A percentile compares a stretch with the other conserved stretches of the same genome.
Evolutionary conservation across 768 basidiomycete species (phyloP).

Genomic region (Mycena belliarum): DNA sequence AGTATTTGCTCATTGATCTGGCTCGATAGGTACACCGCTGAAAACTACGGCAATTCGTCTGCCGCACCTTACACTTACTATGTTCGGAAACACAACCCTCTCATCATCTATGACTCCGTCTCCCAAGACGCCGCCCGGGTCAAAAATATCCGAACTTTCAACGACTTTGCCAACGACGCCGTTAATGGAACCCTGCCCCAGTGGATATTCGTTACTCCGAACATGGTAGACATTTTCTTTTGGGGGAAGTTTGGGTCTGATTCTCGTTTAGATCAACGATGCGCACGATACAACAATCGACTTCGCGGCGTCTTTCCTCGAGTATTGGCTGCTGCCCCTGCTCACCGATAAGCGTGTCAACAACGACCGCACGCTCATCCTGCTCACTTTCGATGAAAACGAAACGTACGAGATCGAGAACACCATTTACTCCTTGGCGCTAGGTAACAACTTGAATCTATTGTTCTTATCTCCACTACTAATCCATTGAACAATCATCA

Average conservation of each 20-base stretch:
- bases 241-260: not conserved
- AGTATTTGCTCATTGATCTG: not conserved
- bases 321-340: not conserved
- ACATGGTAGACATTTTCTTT: slow-evolving; percentile 32
- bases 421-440: slow-evolving; percentile 43
- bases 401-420: slow-evolving; percentile 44
- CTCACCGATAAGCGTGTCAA: not conserved
- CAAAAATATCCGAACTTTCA: slow-evolving; percentile 58
- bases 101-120: slow-evolving; percentile 53
- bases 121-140: slow-evolving; percentile 42
- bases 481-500: not conserved
- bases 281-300: slow-evolving; percentile 60
- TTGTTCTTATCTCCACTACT: not conserved
- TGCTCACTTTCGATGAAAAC: slow-evolving; percentile 67
- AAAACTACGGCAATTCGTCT: slow-evolving; percentile 38
- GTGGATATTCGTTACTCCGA: slow-evolving; percentile 65
- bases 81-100: slow-evolving; percentile 57
- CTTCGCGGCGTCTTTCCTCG: slow-evolving; percentile 30
- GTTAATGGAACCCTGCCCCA: slow-evolving; percentile 51
- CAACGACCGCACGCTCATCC: slow-evolving; percentile 45
- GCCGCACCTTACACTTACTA: slow-evolving; percentile 47
- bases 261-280: slow-evolving; percentile 38
- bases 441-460: slow-evolving; percentile 19
- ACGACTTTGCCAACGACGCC: slow-evolving; percentile 54
- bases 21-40: slow-evolving; percentile 21